Evolutionary conservation across 192 early-diverging fungal genomes (phyloP).

Genomic region (Coemansia sp.): DNA sequence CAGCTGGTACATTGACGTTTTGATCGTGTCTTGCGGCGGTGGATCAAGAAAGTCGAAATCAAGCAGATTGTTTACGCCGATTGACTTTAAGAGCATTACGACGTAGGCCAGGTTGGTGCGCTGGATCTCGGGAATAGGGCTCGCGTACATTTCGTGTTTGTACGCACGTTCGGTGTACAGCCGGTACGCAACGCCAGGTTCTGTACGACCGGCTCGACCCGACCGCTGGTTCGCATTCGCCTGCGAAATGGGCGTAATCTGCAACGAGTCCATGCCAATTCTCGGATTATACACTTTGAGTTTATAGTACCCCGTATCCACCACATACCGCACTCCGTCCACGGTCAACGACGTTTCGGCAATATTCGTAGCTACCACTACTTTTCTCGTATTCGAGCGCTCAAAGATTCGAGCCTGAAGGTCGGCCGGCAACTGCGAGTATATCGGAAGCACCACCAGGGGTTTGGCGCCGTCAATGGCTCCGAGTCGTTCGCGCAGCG

Average conservation of each 20-base stretch:
- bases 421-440: constrained; percentile 91
- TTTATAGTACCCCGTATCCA: constrained; percentile 95
- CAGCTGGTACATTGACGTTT: constrained; percentile 90
- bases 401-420: constrained; percentile 97
- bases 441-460: constrained; percentile 88
- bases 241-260: constrained; percentile 91
- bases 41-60: constrained; percentile 99
- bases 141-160: constrained; percentile 91
- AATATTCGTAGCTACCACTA: constrained; percentile 97
- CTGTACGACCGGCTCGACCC: constrained; percentile 96
- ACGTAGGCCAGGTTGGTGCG: constrained; percentile 90
- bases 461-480: constrained; percentile 62
- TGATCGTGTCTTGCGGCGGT: constrained; percentile 87
- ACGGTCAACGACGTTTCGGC: constrained; percentile 98
- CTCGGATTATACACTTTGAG: constrained; percentile 96
- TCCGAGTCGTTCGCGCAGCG: constrained; percentile 70
- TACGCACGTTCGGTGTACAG: constrained; percentile 94
- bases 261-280: constrained; percentile 95
- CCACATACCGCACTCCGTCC: constrained; percentile 95
- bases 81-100: constrained; percentile 90
- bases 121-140: constrained; percentile 96
- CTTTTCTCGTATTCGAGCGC: constrained; percentile 81
- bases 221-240: constrained; percentile 92
- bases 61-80: constrained; percentile 89
- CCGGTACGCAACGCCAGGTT: constrained; percentile 92